These are phyloP conservation scores for Podospora pseudocomata DNA, from an alignment of 495 filamentous ascomycete genomes.

Conservation along the genomic window DNA sequence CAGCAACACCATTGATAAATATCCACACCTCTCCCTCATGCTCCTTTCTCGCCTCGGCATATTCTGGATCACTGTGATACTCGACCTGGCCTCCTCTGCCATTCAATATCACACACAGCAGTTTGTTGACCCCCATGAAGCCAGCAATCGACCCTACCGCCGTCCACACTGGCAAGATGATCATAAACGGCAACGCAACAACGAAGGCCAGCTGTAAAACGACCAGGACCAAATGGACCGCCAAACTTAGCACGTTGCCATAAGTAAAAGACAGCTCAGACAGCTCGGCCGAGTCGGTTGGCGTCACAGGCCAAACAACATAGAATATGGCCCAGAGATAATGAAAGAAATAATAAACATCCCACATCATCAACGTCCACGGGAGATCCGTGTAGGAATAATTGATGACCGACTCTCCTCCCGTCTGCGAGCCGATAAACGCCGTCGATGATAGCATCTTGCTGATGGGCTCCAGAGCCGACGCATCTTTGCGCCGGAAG, in stretches of 20 bases:
- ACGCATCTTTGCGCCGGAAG: neutral
- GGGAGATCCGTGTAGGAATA: constrained; percentile 61
- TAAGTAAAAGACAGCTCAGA: constrained; percentile 56
- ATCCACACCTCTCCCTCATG: constrained; percentile 65
- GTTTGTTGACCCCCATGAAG: constrained; percentile 46
- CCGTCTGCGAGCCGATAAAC: constrained; percentile 53
- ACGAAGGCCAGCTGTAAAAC: constrained; percentile 50
- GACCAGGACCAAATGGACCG: constrained; percentile 49
- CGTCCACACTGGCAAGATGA: constrained; percentile 53
- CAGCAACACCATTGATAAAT: constrained; percentile 67
- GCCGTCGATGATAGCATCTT: constrained; percentile 15
- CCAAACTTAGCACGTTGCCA: constrained; percentile 48
- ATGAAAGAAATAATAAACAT: constrained; percentile 52
- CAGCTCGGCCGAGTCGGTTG: constrained; percentile 47
- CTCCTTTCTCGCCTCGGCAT: constrained; percentile 39
- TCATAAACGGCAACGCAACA: constrained; percentile 44
- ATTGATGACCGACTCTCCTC: constrained; percentile 45
- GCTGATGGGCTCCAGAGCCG: neutral
- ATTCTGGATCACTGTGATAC: constrained; percentile 42
- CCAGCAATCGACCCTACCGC: constrained; percentile 31
- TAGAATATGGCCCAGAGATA: constrained; percentile 50
- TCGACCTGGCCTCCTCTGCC: constrained; percentile 33
- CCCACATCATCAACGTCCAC: constrained; percentile 50
- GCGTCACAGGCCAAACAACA: constrained; percentile 50
- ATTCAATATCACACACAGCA: constrained; percentile 51